Conservation (phyloP, 1,284 basidiomycete genomes). For the Trametes pubescens region DNA sequence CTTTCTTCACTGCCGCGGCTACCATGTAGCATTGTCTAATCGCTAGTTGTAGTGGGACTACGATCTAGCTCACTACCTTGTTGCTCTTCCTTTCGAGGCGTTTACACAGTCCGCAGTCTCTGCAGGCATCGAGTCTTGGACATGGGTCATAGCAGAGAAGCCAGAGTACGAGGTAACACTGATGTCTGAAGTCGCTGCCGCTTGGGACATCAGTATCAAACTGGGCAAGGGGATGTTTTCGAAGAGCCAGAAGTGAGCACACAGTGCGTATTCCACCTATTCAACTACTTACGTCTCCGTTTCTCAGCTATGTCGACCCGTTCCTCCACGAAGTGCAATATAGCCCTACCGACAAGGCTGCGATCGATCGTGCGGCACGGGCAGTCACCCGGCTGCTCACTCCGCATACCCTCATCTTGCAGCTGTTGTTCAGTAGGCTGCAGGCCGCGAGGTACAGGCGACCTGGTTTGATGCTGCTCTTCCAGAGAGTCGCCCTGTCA, state of each 20-base stretch:
- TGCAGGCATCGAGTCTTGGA: slow-evolving; percentile 94
- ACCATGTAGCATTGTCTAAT: slow-evolving; percentile 3
- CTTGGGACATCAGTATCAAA: slow-evolving; percentile 88
- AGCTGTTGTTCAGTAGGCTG: slow-evolving; percentile 92
- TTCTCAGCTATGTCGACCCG: slow-evolving; percentile 82
- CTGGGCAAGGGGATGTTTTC: slow-evolving; percentile 87
- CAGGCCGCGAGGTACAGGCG: slow-evolving; percentile 93
- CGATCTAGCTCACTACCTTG: slow-evolving; percentile 88
- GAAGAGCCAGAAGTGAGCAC: slow-evolving; percentile 74
- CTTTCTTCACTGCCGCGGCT: slow-evolving; percentile 2
- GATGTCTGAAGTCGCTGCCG: slow-evolving; percentile 87
- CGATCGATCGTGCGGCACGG: slow-evolving; percentile 78
- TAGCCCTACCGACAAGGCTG: slow-evolving; percentile 88
- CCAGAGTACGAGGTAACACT: slow-evolving; percentile 79
- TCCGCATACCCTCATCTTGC: slow-evolving; percentile 87
- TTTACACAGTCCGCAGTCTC: slow-evolving; percentile 89
- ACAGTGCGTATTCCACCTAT: not conserved
- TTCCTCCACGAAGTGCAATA: slow-evolving; percentile 90
- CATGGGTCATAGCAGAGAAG: slow-evolving; percentile 93
- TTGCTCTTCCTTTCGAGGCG: slow-evolving; percentile 88
- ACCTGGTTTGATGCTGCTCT: slow-evolving; percentile 85
- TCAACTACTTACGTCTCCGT: not conserved
- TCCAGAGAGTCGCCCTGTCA: slow-evolving; percentile 86
- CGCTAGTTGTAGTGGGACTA: slow-evolving; percentile 73
- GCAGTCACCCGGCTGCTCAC: slow-evolving; percentile 80